Evolutionary conservation across 2,329 filamentous ascomycete species (phyloP).

Genomic region (Curvularia spicifera): DNA sequence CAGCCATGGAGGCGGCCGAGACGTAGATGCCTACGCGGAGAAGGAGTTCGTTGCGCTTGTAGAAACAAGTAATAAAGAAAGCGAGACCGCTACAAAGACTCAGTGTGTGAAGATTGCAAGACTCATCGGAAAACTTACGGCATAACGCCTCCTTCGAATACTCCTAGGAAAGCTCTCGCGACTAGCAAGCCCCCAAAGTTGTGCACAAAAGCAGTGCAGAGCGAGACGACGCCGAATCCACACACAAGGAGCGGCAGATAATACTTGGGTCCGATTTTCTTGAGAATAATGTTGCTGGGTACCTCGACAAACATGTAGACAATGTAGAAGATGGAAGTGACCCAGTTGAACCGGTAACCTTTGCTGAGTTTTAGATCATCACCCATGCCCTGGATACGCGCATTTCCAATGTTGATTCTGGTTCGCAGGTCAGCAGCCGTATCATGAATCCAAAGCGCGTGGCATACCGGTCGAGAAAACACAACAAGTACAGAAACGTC

Average conservation of each 20-base stretch:
- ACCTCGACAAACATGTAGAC: constrained; percentile 63
- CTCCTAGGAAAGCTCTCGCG: constrained; percentile 58
- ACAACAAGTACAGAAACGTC: constrained; percentile 61
- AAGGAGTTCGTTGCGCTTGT: constrained; percentile 63
- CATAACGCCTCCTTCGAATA: constrained; percentile 65
- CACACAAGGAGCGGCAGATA: constrained; percentile 62
- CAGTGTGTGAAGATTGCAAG: constrained; percentile 9
- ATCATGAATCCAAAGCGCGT: background rate
- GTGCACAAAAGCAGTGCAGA: constrained; percentile 62
- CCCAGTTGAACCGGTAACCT: constrained; percentile 63
- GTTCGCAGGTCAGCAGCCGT: constrained; percentile 14
- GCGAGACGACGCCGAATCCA: constrained; percentile 62
- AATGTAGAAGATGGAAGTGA: constrained; percentile 65
- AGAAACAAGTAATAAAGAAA: constrained; percentile 64
- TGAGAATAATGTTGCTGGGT: constrained; percentile 63
- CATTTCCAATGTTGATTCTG: constrained; percentile 59
- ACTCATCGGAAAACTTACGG: constrained; percentile 44
- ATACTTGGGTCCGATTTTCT: constrained; percentile 60
- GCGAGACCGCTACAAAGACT: constrained; percentile 54
- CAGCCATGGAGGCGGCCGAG: constrained; percentile 61
- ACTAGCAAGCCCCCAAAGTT: constrained; percentile 57
- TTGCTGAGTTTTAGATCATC: constrained; percentile 55
- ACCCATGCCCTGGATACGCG: constrained; percentile 61
- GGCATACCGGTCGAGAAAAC: constrained; percentile 54
- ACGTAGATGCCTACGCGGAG: constrained; percentile 65